phyloP scores from a whole-genome alignment of 768 basidiomycete species.

The Leccinum fibrillosum region DNA sequence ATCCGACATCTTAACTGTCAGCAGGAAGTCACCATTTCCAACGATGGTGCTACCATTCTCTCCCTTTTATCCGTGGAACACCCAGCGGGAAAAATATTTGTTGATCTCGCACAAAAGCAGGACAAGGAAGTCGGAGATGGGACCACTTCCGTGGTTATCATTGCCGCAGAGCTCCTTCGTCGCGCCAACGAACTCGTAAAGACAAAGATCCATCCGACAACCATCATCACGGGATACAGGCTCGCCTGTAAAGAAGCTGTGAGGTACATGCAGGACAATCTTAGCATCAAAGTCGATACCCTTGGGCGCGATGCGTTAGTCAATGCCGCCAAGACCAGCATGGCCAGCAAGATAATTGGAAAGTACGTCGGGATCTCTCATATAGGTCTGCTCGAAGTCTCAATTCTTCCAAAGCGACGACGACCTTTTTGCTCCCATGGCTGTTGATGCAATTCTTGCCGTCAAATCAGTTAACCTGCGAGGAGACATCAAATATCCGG shows the following conservation, averaged over 20 bases:
- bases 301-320: slow-evolving; percentile 90
- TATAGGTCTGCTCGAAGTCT: slow-evolving; percentile 1
- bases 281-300: slow-evolving; percentile 90
- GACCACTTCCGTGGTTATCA: slow-evolving; percentile 96
- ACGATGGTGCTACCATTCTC: slow-evolving; percentile 99
- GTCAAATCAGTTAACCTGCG: slow-evolving; percentile 92
- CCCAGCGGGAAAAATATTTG: slow-evolving; percentile 95
- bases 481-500: slow-evolving; percentile 97
- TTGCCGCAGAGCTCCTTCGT: slow-evolving; percentile 94
- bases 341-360: slow-evolving; percentile 98
- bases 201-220: slow-evolving; percentile 97
- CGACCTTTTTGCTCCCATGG: slow-evolving; percentile 97
- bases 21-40: slow-evolving; percentile 98
- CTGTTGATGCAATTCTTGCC: slow-evolving; percentile 97
- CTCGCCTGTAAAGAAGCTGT: slow-evolving; percentile 97
- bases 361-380: slow-evolving; percentile 56
- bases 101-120: slow-evolving; percentile 98
- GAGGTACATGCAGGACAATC: slow-evolving; percentile 95
- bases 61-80: slow-evolving; percentile 92
- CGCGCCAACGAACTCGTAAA: slow-evolving; percentile 98
- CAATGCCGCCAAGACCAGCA: slow-evolving; percentile 96
- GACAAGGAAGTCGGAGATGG: slow-evolving; percentile 99
- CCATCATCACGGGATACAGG: slow-evolving; percentile 97
- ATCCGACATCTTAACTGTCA: slow-evolving; percentile 9
- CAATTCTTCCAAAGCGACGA: slow-evolving; percentile 65